Evolutionary conservation across 495 filamentous ascomycete genomes (phyloP), one percentile per base, ranked within the genome.

Genomic region (Penicillium daleae): DNA sequence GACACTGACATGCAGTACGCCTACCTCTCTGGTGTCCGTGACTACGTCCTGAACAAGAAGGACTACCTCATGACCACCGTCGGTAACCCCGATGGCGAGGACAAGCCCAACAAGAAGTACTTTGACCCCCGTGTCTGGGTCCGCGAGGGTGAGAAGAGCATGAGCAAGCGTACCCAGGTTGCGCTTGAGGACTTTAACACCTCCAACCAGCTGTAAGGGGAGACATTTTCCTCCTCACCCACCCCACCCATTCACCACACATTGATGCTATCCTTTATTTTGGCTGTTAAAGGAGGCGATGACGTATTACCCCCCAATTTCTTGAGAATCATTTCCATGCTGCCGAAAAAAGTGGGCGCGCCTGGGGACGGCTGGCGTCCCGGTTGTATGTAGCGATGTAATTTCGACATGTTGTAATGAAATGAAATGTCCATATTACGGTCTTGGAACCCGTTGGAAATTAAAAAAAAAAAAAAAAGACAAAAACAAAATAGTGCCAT

Each of bases 71-170:
- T 83, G 80, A 82, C 82, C 33, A 86, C 89, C 66, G 90, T 98
- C 69, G 95, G 96, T 70, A 98, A 98, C 85, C 95, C 96, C 52
- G 93, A 98, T 26, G 96, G 94, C 57, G 83, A 85, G 26, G 90
- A 94, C 82, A 97, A 97, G 88, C 95, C 95, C 67, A 98, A 99
- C 86, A 99, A 99, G 90, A 97, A 97, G 85, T 94, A 85, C 87
- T 98, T 95, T 79, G 94, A 97, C 70, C 89, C 88, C 61, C 77
- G 83, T 61, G 78, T 83, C 46, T 83, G 83, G 80, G 89, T 98
- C 50, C 90, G 94, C 62, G 92, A 96, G 82, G 94, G 94, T 70
- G 94, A 98, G 86, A 95, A 97, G 88, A 95, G 89, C 71, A 98
- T 97, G 94, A 87, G 83, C 67, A 82, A 84, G 65, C 89, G 94